These are phyloP conservation scores for Cokeromyces recurvatus DNA, from an alignment of 371 early-diverging fungal species.

Conservation along the genomic window DNA sequence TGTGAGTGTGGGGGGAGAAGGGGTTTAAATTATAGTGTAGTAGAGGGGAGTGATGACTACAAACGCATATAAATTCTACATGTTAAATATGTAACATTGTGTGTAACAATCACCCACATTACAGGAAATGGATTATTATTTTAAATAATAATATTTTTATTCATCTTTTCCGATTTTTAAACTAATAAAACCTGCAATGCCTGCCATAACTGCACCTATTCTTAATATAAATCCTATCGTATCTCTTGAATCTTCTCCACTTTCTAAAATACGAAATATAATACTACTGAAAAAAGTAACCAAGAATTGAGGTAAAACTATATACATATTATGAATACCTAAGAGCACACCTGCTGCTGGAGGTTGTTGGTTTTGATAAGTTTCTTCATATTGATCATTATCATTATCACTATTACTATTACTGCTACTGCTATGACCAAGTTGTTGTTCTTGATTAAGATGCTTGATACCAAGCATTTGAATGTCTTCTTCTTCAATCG, in stretches of 20 bases:
- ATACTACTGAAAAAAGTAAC: slow-evolving; percentile 70
- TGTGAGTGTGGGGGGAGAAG: too few species aligned
- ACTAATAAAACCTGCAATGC: slow-evolving; percentile 50
- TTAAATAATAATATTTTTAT: too few species aligned
- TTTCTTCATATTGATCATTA: neutral
- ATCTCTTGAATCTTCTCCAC: slow-evolving; percentile 32
- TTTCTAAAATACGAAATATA: slow-evolving; percentile 66
- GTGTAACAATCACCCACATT: too few species aligned
- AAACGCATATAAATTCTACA: too few species aligned
- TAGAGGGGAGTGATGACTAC: too few species aligned
- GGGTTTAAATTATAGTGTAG: too few species aligned
- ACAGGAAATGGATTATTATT: too few species aligned
- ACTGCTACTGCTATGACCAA: neutral
- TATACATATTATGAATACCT: slow-evolving; percentile 93
- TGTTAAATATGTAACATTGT: too few species aligned
- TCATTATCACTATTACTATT: neutral
- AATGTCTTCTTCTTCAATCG: slow-evolving; percentile 13
- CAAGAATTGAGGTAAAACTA: slow-evolving; percentile 90
- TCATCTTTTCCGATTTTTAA: slow-evolving; percentile 12
- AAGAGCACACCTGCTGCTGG: slow-evolving; percentile 77
- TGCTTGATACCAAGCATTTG: slow-evolving; percentile 13
- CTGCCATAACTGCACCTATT: slow-evolving; percentile 62
- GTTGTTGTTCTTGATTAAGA: too few species aligned
- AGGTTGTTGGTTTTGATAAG: neutral
- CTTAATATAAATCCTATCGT: slow-evolving; percentile 60